These are phyloP conservation scores for Triticum aestivum DNA, from an alignment of 176 grass and related monocot species.

Conservation along the genomic window IWGSC_CS_RefSeq_v2.1 NC_057807.1:414466808-414467307, in stretches of 20 bases:
- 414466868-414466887: neutral
- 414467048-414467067: neutral
- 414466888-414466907: neutral
- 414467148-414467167: conserved; percentile 63
- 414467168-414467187: conserved; percentile 84
- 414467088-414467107: neutral
- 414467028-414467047: conserved; percentile 75
- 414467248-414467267: conserved; percentile 80
- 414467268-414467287: conserved; percentile 70
- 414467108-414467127: conserved; percentile 7
- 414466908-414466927: conserved; percentile 21
- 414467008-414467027: conserved; percentile 93
- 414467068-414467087: no score
- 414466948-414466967: conserved; percentile 56
- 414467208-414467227: conserved; percentile 58
- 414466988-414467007: conserved; percentile 69
- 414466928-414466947: conserved; percentile 64
- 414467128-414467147: conserved; percentile 82
- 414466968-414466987: conserved; percentile 75
- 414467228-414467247: conserved; percentile 72
- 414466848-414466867: conserved; percentile 4
- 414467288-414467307: conserved; percentile 37
- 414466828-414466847: conserved; percentile 4
- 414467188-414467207: conserved; percentile 72
- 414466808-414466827: neutral